phyloP scores from a whole-genome alignment of 1,139 yeast genomes.

The Kurtzmaniella quercitrusa region DNA sequence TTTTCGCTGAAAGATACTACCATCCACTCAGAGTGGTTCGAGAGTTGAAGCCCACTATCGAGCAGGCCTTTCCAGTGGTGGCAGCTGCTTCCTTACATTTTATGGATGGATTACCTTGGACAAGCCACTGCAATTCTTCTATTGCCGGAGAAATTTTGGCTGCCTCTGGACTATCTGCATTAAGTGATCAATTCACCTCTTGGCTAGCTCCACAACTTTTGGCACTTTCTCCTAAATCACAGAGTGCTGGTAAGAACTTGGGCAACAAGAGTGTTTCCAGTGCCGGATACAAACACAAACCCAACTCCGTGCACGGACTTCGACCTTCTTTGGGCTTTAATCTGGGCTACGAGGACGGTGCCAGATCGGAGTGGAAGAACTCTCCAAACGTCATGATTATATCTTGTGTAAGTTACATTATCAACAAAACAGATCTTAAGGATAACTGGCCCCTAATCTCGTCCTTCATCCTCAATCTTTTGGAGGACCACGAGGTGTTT shows the following conservation, averaged over 20 bases:
- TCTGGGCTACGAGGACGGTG: slow-evolving; percentile 16
- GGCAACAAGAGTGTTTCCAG: background rate
- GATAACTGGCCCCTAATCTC: slow-evolving; percentile 42
- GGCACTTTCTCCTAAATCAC: slow-evolving; percentile 8
- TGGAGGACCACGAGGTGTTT: slow-evolving; percentile 47
- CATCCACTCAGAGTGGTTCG: background rate
- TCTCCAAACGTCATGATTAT: slow-evolving; percentile 18
- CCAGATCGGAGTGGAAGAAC: slow-evolving; percentile 29
- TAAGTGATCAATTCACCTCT: background rate
- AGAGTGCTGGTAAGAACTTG: background rate
- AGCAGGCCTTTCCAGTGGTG: background rate
- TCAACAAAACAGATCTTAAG: slow-evolving; percentile 14
- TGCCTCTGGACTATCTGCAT: background rate
- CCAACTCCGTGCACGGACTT: slow-evolving; percentile 14
- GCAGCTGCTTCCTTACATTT: background rate
- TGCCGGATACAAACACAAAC: slow-evolving; percentile 6
- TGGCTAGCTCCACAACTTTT: slow-evolving; percentile 4
- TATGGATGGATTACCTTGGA: background rate
- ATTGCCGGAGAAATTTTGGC: background rate
- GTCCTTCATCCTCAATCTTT: slow-evolving; percentile 45
- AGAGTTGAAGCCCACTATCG: background rate
- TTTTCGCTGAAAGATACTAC: background rate
- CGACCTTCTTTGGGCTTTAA: slow-evolving; percentile 25
- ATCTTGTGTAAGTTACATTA: slow-evolving; percentile 27
- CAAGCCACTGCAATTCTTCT: background rate